Evolutionary conservation across 495 filamentous ascomycete species (phyloP).

Genomic region (Hypoxylon lenormandii): DNA sequence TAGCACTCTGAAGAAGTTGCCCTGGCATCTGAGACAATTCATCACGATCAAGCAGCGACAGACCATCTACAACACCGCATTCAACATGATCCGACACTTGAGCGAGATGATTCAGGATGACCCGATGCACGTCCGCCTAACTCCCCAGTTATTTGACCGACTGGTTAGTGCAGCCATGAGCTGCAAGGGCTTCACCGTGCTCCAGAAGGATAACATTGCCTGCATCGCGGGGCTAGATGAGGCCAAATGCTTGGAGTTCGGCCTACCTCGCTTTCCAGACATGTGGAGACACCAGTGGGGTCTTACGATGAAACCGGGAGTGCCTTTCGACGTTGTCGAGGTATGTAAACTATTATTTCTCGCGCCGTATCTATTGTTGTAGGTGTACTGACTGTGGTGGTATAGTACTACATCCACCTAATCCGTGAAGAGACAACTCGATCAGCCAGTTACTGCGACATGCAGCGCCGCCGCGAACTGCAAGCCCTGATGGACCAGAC

Average conservation of each 20-base stretch:
- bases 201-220: slow-evolving; percentile 68
- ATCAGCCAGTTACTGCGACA: slow-evolving; percentile 28
- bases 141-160: slow-evolving; percentile 66
- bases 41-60: slow-evolving; percentile 76
- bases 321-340: slow-evolving; percentile 60
- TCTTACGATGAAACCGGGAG: slow-evolving; percentile 56
- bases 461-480: slow-evolving; percentile 51
- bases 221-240: slow-evolving; percentile 39
- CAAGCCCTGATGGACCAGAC: slow-evolving; percentile 48
- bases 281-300: slow-evolving; percentile 58
- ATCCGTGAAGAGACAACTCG: slow-evolving; percentile 62
- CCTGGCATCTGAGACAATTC: slow-evolving; percentile 72
- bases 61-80: slow-evolving; percentile 64
- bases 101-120: slow-evolving; percentile 48
- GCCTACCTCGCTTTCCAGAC: slow-evolving; percentile 54
- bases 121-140: slow-evolving; percentile 58
- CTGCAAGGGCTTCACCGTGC: slow-evolving; percentile 73
- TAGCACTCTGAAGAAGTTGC: slow-evolving; percentile 79
- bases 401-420: slow-evolving; percentile 65
- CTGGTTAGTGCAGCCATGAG: slow-evolving; percentile 68
- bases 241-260: slow-evolving; percentile 40
- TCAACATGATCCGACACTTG: slow-evolving; percentile 59
- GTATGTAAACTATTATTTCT: slow-evolving; percentile 52
- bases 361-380: slow-evolving; percentile 1
- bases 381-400: slow-evolving; percentile 34